Base-by-base conservation (phyloP, 495 filamentous ascomycete genomes). In the Halenospora varia region DNA sequence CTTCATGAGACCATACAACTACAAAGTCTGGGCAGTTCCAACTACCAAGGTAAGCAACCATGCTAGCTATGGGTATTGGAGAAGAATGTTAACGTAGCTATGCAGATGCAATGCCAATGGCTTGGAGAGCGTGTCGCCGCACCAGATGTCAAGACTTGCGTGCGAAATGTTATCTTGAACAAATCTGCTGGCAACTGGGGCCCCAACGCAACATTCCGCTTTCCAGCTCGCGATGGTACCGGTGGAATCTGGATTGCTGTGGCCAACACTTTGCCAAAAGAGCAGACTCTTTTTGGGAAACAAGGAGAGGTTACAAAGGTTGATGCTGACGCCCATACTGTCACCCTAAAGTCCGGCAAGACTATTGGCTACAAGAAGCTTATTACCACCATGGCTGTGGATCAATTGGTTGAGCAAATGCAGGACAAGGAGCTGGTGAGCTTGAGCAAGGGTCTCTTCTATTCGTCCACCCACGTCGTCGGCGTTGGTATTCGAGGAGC, bases 1-100 rank as follows among this genome's bases (percentile, higher is more conserved):
- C 53, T 99, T 99, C 85, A 99, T 99, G 94, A 78, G 95, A 66
- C 94, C 94, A 46, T 99, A 99, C 83, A 99, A 99, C 84, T 97
- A 84, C 85, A 99, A 99, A 78, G 94, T 97, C 69, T 99, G 94
- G 94, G 95, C 94, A 56, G 93, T 97, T 66, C 94, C 95, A 40
- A 97, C 95, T 23, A 95, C 88, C 57, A 96, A 95, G 88, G 94
- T 97, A 81, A 60, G 77, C 53, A 53, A 13, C 29, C 4, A 35
- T 35, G 13, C 13, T 35, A 4, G 6, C 6, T 6, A 35, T 6
- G 13, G 29, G 29, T 35, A 6, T 35, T 35, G 29, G 6, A 6
- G 29, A 35, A 4, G 13, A 35, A n/a, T n/a, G n/a, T n/a, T n/a
- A n/a, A n/a, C n/a, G n/a, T 35, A 13, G 29, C 4, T 35, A 6